Base-by-base conservation (phyloP, 2,329 filamentous ascomycete genomes). In the Aspergillus intermedius region DNA sequence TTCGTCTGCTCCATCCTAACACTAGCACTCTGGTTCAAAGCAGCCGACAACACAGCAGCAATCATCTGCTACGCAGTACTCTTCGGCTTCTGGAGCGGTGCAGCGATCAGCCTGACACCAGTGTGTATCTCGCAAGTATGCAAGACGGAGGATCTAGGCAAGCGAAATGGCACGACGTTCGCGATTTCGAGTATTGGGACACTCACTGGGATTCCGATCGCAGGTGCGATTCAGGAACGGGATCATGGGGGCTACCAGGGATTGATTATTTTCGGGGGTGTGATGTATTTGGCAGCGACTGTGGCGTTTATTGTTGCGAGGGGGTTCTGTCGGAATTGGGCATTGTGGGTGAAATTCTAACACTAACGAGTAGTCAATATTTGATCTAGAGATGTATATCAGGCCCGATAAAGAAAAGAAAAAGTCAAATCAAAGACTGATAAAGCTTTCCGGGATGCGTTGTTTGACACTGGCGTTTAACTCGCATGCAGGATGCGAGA, bases 91-190 rank as follows among this genome's bases (percentile, higher is more conserved):
- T 64, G 55, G 30, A 63, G 60, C 22, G 70, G 69, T 4, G 61
- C 60, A 3, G 68, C 67, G 19, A 62, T 71, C 35, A 66, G 62
- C 28, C 40, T 72, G 45, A 66, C 63, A 5, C 70, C 69, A 0
- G 62, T 71, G 0, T 77, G 74, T 46, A 62, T 77, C 3, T 72
- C 72, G 2, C 73, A 77, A 53, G 62, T 77, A 5, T 77, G 74
- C 49, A 53, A 57, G 2, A 70, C 67, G 1, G 59, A 66, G 21
- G 61, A 70, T 28, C 74, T 74, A 55, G 69, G 70, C 0, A 62
- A 63, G 19, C 62, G 68, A n/a, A 70, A 64, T 34, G 62, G 65
- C 1, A 71, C 63, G 19, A 55, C 53, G 13, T 66, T 53, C 41
- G 65, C 57, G 7, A 54, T 61, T 17, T 57, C 51, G 7, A 59